phyloP scores from a whole-genome alignment of 495 filamentous ascomycete species.

The Trichocladium uniseriatum region DNA sequence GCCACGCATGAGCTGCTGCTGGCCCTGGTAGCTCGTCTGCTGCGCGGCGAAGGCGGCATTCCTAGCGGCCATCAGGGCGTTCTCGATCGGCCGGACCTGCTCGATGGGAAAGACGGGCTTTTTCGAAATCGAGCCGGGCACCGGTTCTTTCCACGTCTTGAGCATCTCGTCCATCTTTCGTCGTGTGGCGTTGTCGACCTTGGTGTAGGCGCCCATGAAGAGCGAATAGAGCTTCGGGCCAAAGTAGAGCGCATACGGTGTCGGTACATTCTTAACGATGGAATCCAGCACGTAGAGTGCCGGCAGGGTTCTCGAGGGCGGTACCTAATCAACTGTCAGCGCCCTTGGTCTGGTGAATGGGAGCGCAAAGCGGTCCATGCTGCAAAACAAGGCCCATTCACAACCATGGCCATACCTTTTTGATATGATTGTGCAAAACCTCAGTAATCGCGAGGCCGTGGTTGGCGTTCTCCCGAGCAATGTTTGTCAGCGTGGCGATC shows the following conservation, averaged over 20 bases:
- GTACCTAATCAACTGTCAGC: conserved; percentile 47
- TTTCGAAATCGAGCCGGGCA: conserved; percentile 79
- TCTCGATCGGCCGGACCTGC: conserved; percentile 81
- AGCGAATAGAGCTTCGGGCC: conserved; percentile 83
- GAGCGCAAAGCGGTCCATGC: no score
- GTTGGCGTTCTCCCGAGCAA: conserved; percentile 92
- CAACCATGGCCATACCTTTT: conserved; percentile 56
- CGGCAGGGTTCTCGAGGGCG: conserved; percentile 77
- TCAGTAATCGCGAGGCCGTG: conserved; percentile 86
- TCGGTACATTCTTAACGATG: conserved; percentile 96
- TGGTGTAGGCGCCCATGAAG: conserved; percentile 90
- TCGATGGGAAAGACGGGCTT: conserved; percentile 83
- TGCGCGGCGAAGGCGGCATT: conserved; percentile 65
- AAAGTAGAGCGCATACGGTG: conserved; percentile 90
- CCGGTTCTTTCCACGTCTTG: conserved; percentile 95
- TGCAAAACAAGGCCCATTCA: not conserved
- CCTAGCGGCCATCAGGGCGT: conserved; percentile 78
- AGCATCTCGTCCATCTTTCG: conserved; percentile 93
- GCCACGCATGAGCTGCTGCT: conserved; percentile 52
- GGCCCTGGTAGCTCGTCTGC: conserved; percentile 53
- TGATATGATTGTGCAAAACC: conserved; percentile 84
- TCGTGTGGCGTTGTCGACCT: conserved; percentile 72
- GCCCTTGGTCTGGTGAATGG: not conserved
- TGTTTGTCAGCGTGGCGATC: conserved; percentile 91
- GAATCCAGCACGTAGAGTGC: conserved; percentile 98